Base-by-base conservation (phyloP, 1,139 yeast species). In the Yarrowia galli region DNA sequence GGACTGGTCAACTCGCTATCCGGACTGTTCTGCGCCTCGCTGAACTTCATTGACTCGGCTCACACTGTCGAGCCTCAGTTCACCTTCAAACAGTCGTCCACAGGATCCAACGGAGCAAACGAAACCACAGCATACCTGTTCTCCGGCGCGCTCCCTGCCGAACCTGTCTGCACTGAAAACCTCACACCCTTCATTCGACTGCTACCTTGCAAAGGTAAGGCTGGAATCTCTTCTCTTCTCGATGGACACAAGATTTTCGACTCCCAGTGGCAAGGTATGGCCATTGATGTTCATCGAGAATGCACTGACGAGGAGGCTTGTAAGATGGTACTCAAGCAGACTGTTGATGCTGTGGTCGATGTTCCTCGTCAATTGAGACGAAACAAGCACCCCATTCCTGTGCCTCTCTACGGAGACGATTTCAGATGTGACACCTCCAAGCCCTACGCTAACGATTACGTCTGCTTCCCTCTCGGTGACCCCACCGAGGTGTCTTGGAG, bases 221-320 rank as follows among this genome's bases (percentile, higher is more conserved):
- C 97, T 0, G 99, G 99, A 1, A 81, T 95, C 51, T 85, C 97
- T 0, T 85, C 97, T 0, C 80, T 95, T 67, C 81, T 96, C 54
- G 97, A 93, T 73, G 98, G 99, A n/a, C 98, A 93, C 77, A 89
- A 88, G 74, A 85, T 96, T n/a, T 96, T 92, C 77, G 97, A 92
- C 75, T 89, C 98, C 0, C 87, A 89, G 71, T 95, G 98, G 98
- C 97, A 93, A 72, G 87, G 95, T 28, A 89, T 96, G 92, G 85
- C 97, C 1, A 86, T 95, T 67, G 98, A 95, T 75, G 83, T 92
- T 32, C 79, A 80, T n/a, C 88, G 95, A 0, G 80, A 79, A 25
- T 70, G 69, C 49, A 53, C 45, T 16, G 71, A 71, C 7, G 74
- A 74, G n/a, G 73, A 68, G 15, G 72, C 70, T 0, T 89, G 96